phyloP scores from a whole-genome alignment of 139 green algal genomes.

The Ettlia oleoabundans region DNA sequence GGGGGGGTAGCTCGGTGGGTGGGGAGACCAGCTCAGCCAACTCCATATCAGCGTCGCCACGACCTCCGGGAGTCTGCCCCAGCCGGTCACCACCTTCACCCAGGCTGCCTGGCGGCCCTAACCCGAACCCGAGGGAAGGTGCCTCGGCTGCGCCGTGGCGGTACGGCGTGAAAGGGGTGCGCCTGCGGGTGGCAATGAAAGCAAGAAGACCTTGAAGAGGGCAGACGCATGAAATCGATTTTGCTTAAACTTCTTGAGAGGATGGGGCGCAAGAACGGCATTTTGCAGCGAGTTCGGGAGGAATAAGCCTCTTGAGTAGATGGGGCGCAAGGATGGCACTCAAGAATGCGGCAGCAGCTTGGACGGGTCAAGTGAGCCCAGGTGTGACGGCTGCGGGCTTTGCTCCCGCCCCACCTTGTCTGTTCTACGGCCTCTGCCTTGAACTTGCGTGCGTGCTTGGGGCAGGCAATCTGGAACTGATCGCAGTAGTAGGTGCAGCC shows the following conservation, averaged over 20 bases:
- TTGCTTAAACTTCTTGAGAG: no score
- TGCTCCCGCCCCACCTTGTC: background rate
- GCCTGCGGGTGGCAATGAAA: background rate
- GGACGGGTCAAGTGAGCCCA: no score
- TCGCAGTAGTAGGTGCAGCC: slow-evolving; percentile 53
- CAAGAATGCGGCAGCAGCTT: no score
- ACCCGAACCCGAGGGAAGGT: background rate
- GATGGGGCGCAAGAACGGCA: no score
- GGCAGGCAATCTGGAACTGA: slow-evolving; percentile 67
- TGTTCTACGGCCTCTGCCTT: background rate
- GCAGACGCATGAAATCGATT: no score
- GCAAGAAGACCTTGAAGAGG: no score
- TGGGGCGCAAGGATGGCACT: no score
- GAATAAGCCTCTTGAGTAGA: no score
- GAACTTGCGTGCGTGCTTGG: slow-evolving; percentile 54
- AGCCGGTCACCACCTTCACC: background rate
- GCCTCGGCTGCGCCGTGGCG: background rate
- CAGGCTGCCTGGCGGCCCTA: background rate
- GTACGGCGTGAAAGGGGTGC: slow-evolving; percentile 9
- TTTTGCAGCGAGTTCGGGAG: no score
- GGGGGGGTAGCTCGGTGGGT: background rate
- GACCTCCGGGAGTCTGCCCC: background rate
- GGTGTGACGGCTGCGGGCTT: background rate
- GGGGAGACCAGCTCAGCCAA: background rate
- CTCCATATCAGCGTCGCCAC: background rate